These are phyloP conservation scores for Candida sp. DNA, from an alignment of 1,139 yeast genomes.

Conservation along the genomic window DNA sequence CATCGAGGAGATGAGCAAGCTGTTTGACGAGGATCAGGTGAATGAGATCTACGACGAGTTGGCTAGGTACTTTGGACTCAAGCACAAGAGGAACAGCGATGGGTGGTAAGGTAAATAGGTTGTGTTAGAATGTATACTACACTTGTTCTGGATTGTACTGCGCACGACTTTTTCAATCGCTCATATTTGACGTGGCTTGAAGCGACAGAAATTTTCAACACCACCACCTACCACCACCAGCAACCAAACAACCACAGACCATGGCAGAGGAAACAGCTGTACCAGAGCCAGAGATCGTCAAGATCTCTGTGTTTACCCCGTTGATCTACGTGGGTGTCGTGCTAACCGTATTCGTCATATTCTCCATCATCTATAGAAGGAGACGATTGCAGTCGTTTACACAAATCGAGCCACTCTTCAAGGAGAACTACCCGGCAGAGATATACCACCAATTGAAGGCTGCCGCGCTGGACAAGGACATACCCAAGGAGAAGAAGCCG, in stretches of 20 bases:
- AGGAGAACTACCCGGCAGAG: slow-evolving; percentile 67
- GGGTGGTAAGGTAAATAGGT: slow-evolving; percentile 42
- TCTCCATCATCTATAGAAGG: slow-evolving; percentile 73
- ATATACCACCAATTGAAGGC: slow-evolving; percentile 64
- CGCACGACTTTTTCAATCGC: not conserved
- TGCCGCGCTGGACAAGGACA: slow-evolving; percentile 42
- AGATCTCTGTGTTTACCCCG: slow-evolving; percentile 86
- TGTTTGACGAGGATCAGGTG: slow-evolving; percentile 32
- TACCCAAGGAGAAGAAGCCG: slow-evolving; percentile 53
- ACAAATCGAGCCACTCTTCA: slow-evolving; percentile 70
- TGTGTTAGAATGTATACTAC: too few relatives aligned
- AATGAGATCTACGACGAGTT: slow-evolving; percentile 62
- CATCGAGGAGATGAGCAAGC: slow-evolving; percentile 45
- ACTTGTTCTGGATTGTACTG: too few relatives aligned
- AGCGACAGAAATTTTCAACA: not conserved
- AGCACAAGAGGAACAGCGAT: slow-evolving; percentile 52
- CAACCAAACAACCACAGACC: not conserved
- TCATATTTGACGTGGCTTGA: slow-evolving; percentile 3
- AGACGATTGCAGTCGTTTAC: slow-evolving; percentile 58
- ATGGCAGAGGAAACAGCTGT: slow-evolving; percentile 16
- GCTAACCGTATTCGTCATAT: slow-evolving; percentile 71
- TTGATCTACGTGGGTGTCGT: slow-evolving; percentile 77
- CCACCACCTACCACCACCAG: not conserved
- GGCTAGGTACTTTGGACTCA: slow-evolving; percentile 71
- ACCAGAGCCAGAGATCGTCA: slow-evolving; percentile 21